Evolutionary conservation across 208 protist species (phyloP).

Genomic region (Sergeia podlipaevii): DNA sequence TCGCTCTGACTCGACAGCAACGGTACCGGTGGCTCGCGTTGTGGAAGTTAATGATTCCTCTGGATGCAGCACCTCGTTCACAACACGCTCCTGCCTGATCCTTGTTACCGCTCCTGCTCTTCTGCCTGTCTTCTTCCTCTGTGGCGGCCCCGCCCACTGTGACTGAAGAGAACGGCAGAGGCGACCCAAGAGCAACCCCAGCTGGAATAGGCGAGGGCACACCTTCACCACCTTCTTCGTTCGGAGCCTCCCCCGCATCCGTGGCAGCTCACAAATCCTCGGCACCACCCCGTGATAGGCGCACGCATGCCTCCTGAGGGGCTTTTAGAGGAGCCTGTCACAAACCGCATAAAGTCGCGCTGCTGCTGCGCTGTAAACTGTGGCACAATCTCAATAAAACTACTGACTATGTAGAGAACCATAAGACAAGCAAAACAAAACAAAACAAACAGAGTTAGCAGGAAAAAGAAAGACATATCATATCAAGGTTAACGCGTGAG

Average conservation of each 20-base stretch:
- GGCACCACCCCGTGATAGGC: slow-evolving; percentile 71
- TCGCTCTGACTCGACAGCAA: not conserved
- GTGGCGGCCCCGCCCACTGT: not conserved
- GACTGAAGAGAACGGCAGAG: not conserved
- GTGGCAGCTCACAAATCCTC: slow-evolving; percentile 77
- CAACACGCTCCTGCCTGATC: no score
- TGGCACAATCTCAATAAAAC: slow-evolving; percentile 41
- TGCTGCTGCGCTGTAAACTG: slow-evolving; percentile 52
- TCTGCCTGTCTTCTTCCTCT: not conserved
- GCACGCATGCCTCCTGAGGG: slow-evolving; percentile 50
- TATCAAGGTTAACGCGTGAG: not conserved
- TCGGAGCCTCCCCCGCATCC: not conserved
- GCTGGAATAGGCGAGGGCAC: not conserved
- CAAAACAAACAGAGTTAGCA: not conserved
- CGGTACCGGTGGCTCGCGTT: not conserved
- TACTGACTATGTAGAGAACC: not conserved
- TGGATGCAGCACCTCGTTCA: not conserved
- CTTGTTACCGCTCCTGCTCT: no score
- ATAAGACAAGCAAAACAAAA: not conserved
- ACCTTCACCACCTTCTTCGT: not conserved
- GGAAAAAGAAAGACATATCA: not conserved
- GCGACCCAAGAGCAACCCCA: not conserved
- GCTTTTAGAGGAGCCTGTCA: slow-evolving; percentile 65
- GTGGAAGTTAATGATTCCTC: not conserved
- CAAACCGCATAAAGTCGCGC: slow-evolving; percentile 73